phyloP scores from a whole-genome alignment of 202 grass and related monocot genomes.

The Schoenoplectus tabernaemontani region DNA sequence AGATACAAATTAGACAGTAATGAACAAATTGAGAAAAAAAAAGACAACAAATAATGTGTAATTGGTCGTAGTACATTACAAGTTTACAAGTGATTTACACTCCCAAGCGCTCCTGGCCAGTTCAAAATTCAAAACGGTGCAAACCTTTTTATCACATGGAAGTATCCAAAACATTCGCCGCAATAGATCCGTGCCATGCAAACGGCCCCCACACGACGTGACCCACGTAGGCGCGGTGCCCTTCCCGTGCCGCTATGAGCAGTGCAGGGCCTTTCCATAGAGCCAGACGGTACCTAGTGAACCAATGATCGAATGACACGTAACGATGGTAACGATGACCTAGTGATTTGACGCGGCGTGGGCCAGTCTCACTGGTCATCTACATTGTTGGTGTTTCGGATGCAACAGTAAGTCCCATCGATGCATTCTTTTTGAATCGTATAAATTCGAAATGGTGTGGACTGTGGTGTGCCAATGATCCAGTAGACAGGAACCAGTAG shows the following conservation, averaged over 20 bases:
- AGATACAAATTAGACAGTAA: too few relatives aligned
- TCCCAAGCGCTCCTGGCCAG: too few relatives aligned
- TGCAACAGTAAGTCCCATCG: background rate
- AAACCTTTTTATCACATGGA: too few relatives aligned
- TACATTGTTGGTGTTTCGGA: background rate
- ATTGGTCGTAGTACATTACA: too few relatives aligned
- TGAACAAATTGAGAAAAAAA: too few relatives aligned
- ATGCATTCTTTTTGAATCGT: too few relatives aligned
- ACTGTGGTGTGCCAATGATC: background rate
- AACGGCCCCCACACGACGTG: conserved; percentile 13
- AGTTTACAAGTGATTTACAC: too few relatives aligned
- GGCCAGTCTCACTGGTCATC: background rate
- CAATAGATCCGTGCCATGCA: background rate
- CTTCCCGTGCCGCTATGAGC: background rate
- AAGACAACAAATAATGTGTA: too few relatives aligned
- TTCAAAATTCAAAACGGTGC: too few relatives aligned
- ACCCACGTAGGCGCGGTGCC: conserved; percentile 32
- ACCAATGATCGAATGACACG: background rate
- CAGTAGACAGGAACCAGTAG: background rate
- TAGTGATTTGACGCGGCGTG: conserved; percentile 11
- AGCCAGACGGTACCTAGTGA: background rate
- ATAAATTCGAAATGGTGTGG: too few relatives aligned
- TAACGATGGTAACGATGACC: background rate
- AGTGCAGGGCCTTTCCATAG: background rate
- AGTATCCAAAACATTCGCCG: background rate